Percentiles rank a stretch among this genome's conserved stretches.
phyloP scores from a whole-genome alignment of 2,329 filamentous ascomycete species.

The Colletotrichum simmondsii region DNA sequence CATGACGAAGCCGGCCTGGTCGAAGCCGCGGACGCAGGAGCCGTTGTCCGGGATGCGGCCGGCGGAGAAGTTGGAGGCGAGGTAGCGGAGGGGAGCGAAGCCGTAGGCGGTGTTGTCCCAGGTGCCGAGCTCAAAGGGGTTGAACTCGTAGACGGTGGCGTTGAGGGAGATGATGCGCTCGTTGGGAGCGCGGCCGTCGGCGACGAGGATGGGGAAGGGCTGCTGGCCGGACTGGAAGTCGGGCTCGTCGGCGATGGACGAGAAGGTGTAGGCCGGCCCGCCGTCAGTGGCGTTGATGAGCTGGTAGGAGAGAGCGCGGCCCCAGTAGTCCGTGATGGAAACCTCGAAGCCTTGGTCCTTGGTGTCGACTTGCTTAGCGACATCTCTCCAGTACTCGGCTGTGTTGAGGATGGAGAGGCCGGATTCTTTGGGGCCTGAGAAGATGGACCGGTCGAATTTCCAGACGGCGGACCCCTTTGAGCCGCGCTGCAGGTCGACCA shows the following conservation, averaged over 20 bases:
- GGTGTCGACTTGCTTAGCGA: constrained; percentile 47
- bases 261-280: constrained; percentile 83
- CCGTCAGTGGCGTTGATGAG: constrained; percentile 81
- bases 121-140: constrained; percentile 73
- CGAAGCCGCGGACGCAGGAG: constrained; percentile 70
- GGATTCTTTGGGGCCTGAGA: constrained; percentile 50
- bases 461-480: constrained; percentile 47
- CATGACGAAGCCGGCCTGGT: constrained; percentile 84
- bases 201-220: constrained; percentile 62
- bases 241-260: constrained; percentile 65
- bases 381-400: constrained; percentile 47
- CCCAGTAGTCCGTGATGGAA: constrained; percentile 91
- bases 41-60: constrained; percentile 59
- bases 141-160: constrained; percentile 73
- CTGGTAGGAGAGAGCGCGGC: constrained; percentile 86
- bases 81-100: constrained; percentile 69
- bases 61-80: constrained; percentile 67
- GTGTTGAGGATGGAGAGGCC: constrained; percentile 44
- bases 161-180: constrained; percentile 60
- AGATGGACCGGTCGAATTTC: constrained; percentile 54
- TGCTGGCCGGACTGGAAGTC: constrained; percentile 53
- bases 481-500: constrained; percentile 65
- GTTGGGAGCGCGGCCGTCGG: constrained; percentile 58
- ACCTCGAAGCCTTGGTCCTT: constrained; percentile 59
- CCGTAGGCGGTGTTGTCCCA: constrained; percentile 70